Percentiles rank a stretch among this genome's conserved stretches.
These are phyloP conservation scores for Chalciporus piperatus DNA, from an alignment of 768 basidiomycete species.

Conservation along the genomic window DNA sequence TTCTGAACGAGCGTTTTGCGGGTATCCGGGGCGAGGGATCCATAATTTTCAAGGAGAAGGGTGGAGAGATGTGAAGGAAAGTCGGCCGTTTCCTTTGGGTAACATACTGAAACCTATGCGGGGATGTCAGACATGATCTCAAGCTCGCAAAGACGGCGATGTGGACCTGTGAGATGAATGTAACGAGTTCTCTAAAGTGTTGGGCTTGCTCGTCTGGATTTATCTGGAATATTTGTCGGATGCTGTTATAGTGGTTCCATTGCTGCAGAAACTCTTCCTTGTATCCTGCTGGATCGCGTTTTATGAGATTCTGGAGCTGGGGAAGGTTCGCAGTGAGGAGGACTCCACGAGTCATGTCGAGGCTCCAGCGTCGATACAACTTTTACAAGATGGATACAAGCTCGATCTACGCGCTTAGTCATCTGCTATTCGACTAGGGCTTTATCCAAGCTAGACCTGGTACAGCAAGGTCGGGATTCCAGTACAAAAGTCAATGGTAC, in stretches of 20 bases:
- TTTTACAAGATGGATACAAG: too few relatives aligned
- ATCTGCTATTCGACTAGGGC: too few relatives aligned
- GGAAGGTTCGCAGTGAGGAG: constrained; percentile 88
- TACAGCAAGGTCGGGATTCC: too few relatives aligned
- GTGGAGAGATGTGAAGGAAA: constrained; percentile 80
- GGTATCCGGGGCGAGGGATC: constrained; percentile 72
- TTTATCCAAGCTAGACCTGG: too few relatives aligned
- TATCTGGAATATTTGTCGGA: constrained; percentile 78
- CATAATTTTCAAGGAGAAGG: constrained; percentile 78
- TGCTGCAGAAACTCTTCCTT: constrained; percentile 95
- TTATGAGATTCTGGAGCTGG: constrained; percentile 95
- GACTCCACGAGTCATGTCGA: constrained; percentile 58
- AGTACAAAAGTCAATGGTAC: not conserved
- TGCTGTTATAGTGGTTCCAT: constrained; percentile 92
- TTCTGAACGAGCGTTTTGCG: constrained; percentile 86
- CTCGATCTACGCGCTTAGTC: constrained; percentile 16
- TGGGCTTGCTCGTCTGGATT: constrained; percentile 83
- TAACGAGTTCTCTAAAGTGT: constrained; percentile 82
- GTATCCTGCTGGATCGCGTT: constrained; percentile 86
- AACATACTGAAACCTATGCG: constrained; percentile 69
- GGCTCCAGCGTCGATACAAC: too few relatives aligned
- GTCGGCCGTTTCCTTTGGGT: constrained; percentile 84
- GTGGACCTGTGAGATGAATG: constrained; percentile 83
- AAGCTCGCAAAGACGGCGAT: too few relatives aligned
- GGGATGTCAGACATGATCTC: too few relatives aligned